A percentile compares a stretch with the other conserved stretches of the same genome.
These are phyloP conservation scores for Globisporangium viniferum DNA, from an alignment of 352 stramenopile genomes.

Conservation along the genomic window DNA sequence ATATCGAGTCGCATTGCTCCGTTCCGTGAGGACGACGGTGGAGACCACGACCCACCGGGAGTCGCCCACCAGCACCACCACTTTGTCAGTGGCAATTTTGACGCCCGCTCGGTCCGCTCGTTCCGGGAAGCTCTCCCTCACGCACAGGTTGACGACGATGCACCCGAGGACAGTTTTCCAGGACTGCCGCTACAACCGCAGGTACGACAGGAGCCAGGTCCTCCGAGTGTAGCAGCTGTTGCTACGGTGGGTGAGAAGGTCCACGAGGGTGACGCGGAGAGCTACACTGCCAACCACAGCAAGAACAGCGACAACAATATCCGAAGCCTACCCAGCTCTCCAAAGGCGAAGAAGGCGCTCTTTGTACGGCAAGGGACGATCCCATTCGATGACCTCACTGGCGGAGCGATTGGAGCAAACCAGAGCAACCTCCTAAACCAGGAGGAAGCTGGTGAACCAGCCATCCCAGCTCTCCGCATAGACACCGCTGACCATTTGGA, in stretches of 20 bases:
- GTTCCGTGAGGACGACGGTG: slow-evolving; percentile 5
- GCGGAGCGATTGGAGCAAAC: background rate
- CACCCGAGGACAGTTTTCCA: background rate
- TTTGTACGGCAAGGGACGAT: slow-evolving; percentile 1
- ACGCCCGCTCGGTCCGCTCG: background rate
- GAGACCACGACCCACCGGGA: background rate
- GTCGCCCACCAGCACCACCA: background rate
- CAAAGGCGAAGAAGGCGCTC: background rate
- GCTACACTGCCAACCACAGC: background rate
- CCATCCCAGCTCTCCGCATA: background rate
- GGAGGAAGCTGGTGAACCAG: background rate
- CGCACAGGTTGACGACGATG: slow-evolving; percentile 9
- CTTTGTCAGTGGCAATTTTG: slow-evolving; percentile 19
- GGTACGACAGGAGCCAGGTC: background rate
- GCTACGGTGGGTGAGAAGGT: background rate
- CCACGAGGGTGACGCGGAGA: background rate
- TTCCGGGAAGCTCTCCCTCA: background rate
- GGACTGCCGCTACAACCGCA: background rate
- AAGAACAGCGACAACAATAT: background rate
- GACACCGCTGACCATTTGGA: background rate
- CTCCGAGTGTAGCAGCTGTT: background rate
- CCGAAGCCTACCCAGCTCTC: background rate
- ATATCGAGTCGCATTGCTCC: slow-evolving; percentile 18
- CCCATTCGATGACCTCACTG: slow-evolving; percentile 8
- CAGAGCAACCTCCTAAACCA: background rate